These are phyloP conservation scores for Didymosphaeria variabile DNA, from an alignment of 2,329 filamentous ascomycete species.

Conservation along the genomic window DNA sequence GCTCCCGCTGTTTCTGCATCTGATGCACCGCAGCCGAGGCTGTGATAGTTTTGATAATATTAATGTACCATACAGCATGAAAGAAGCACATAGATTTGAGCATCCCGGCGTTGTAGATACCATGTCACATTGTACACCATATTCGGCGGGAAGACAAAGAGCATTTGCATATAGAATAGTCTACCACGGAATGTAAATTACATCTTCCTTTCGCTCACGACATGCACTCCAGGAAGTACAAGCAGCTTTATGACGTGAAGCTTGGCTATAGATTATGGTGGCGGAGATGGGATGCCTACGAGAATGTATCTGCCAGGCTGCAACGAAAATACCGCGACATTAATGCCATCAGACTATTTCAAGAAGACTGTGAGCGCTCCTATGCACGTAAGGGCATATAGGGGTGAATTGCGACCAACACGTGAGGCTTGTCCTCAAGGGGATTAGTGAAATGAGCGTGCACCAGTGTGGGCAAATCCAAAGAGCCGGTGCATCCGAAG, in stretches of 20 bases:
- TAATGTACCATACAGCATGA: neutral
- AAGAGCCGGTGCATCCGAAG: constrained; percentile 21
- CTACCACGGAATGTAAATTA: neutral
- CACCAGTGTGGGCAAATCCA: constrained; percentile 18
- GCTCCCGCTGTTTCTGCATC: neutral
- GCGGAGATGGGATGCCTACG: neutral
- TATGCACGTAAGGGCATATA: neutral
- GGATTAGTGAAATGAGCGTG: constrained; percentile 21
- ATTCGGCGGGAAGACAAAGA: neutral
- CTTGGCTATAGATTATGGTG: neutral
- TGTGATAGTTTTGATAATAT: neutral
- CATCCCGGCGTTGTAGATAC: constrained; percentile 6
- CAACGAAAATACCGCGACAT: neutral
- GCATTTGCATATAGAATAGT: neutral
- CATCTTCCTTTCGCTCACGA: neutral
- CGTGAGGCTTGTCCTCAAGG: constrained; percentile 24
- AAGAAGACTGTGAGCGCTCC: neutral
- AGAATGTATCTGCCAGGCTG: neutral
- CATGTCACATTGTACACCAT: neutral
- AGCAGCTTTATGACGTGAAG: neutral
- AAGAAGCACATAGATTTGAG: neutral
- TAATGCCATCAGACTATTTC: neutral
- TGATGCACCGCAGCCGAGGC: neutral
- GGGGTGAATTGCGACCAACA: constrained; percentile 16
- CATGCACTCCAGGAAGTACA: neutral